Conservation (phyloP, 2,329 filamentous ascomycete species). For the Hortaea werneckii region DNA sequence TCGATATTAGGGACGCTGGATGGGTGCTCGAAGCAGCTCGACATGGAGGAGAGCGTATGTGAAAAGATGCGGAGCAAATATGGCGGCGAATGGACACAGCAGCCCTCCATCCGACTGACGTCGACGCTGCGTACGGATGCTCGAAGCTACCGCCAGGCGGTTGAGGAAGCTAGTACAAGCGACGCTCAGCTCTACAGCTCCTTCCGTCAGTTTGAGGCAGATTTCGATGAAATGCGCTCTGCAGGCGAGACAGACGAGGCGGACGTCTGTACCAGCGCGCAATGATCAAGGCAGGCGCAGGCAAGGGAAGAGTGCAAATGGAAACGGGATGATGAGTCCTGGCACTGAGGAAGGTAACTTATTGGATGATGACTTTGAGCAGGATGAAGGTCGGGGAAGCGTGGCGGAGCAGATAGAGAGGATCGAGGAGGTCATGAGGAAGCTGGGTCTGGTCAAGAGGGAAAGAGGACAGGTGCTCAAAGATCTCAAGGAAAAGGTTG, state of each 20-base stretch:
- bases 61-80: conserved; percentile 99
- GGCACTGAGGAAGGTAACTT: conserved; percentile 59
- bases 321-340: conserved; percentile 42
- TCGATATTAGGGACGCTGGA: conserved; percentile 64
- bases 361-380: conserved; percentile 76
- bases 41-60: conserved; percentile 95
- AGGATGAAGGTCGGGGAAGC: conserved; percentile 65
- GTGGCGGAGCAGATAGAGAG: conserved; percentile 81
- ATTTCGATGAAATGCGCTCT: conserved; percentile 90
- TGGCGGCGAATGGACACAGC: conserved; percentile 90
- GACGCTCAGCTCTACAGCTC: conserved; percentile 77
- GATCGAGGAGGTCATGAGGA: conserved; percentile 85
- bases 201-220: conserved; percentile 71
- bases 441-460: conserved; percentile 81
- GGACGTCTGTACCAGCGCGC: conserved; percentile 83
- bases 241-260: conserved; percentile 80
- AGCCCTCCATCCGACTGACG: conserved; percentile 83
- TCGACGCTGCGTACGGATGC: conserved; percentile 80
- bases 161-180: conserved; percentile 80
- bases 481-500: conserved; percentile 92
- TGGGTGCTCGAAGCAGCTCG: conserved; percentile 73
- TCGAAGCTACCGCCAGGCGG: conserved; percentile 73
- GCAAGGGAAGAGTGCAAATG: conserved; percentile 35
- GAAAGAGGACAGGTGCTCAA: conserved; percentile 88
- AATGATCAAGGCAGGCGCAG: conserved; percentile 64